Base-by-base conservation (phyloP, 2,329 filamentous ascomycete genomes). In the Exophiala xenobiotica region DNA sequence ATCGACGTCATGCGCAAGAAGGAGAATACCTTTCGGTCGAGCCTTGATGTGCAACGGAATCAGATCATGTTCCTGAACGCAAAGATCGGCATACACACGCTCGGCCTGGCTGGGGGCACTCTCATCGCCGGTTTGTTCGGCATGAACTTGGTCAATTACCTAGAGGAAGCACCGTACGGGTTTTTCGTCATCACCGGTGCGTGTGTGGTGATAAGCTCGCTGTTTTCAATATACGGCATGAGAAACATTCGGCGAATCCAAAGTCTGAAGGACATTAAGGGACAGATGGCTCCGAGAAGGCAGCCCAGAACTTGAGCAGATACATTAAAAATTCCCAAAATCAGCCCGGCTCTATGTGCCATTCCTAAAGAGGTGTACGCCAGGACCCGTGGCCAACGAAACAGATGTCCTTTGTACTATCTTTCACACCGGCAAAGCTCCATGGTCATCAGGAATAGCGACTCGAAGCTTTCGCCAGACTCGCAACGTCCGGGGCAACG, bases 61-160 rank as follows among this genome's bases (percentile, higher is more conserved):
- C 68, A 70, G 50, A 70, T 71, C 54, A 67, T 71, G 65, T 61
- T 70, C 2, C 61, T 71, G 8, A 67, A 70, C 46, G 65, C 66
- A 6, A 63, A 66, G 54, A 58, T 71, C 22, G 67, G 68, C 55
- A 68, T 70, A 26, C 58, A 64, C 44, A 70, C 69, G 61, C 53
- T 70, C 4, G 65, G 64, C 3, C 55, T 71, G n/a, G 65, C 66
- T 0, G 59, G 59, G n/a, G 65, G 64, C 1, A 71, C 68, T 0
- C 59, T 70, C 20, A 61, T 70, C 11, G 66, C 67, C 0, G 68
- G 68, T 1, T 58, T 65, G 14, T 67, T 68, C 49, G 68, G 67
- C 2, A 70, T 70, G 68, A 71, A 71, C 50, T 61, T 70, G 6
- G 49, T 68, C 12, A 71, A 70, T 42, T 67, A 64, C 37, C 54